phyloP scores from a whole-genome alignment of 2,329 filamentous ascomycete species.

The Calonectria pseudoturangicola region DNA sequence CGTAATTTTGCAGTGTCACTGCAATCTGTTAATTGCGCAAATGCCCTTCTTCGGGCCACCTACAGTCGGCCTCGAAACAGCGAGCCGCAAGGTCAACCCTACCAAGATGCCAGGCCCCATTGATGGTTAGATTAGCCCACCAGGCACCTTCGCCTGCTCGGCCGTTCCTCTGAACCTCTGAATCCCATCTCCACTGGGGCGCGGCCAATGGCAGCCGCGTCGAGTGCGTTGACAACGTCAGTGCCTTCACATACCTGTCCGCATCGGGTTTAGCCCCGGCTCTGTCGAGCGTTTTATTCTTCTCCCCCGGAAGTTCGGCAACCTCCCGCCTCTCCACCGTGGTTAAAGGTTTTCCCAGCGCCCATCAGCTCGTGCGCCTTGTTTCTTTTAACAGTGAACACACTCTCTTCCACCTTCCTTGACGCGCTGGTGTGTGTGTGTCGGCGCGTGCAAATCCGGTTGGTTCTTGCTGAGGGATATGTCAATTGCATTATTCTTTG shows the following conservation, averaged over 20 bases:
- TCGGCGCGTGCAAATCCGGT: constrained; percentile 12
- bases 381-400: too few relatives aligned
- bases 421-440: background rate
- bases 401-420: too few relatives aligned
- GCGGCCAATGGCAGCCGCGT: constrained; percentile 6
- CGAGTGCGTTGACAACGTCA: constrained; percentile 11
- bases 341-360: constrained; percentile 43
- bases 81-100: constrained; percentile 10
- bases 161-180: background rate
- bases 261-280: constrained; percentile 3
- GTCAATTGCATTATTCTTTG: constrained; percentile 28
- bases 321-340: constrained; percentile 29
- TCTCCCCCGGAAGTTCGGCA: constrained; percentile 26
- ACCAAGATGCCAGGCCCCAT: background rate
- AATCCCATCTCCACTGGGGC: background rate
- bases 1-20: background rate
- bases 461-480: constrained; percentile 30
- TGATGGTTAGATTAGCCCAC: background rate
- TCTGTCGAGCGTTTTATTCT: constrained; percentile 23
- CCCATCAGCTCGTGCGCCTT: background rate
- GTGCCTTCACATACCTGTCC: background rate
- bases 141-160: background rate
- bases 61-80: constrained; percentile 4
- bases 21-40: constrained; percentile 19
- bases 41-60: background rate